phyloP scores from a whole-genome alignment of 2,329 filamentous ascomycete species.

The Fusarium verrucosum region DNA sequence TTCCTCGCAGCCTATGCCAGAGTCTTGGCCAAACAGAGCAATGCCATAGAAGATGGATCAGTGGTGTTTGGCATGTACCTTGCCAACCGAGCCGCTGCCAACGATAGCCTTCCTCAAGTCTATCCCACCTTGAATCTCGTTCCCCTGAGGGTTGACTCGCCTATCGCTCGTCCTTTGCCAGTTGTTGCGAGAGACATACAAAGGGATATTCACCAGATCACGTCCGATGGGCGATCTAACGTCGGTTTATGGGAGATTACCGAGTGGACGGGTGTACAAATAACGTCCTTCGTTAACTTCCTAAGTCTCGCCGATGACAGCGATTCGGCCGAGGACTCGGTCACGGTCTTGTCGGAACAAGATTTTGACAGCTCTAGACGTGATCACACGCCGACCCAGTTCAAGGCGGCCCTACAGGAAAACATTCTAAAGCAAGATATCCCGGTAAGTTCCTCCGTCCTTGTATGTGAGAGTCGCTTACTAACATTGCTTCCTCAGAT shows the following conservation, averaged over 20 bases:
- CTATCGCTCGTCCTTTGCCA: constrained; percentile 50
- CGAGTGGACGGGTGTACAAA: constrained; percentile 75
- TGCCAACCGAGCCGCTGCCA: constrained; percentile 72
- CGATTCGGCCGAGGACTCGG: not conserved
- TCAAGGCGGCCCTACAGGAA: constrained; percentile 26
- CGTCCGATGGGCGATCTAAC: constrained; percentile 58
- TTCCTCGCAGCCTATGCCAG: constrained; percentile 78
- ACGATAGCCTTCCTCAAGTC: constrained; percentile 57
- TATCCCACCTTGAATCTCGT: constrained; percentile 84
- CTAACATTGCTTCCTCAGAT: constrained; percentile 43
- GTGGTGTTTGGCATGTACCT: constrained; percentile 82
- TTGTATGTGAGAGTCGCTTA: too few relatives aligned
- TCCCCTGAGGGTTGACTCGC: constrained; percentile 67
- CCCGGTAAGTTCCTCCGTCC: constrained; percentile 40
- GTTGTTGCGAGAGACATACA: constrained; percentile 71
- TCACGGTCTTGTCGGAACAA: constrained; percentile 11
- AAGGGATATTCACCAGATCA: constrained; percentile 71
- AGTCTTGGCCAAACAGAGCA: constrained; percentile 45
- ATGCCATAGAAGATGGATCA: constrained; percentile 41
- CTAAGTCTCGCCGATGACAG: constrained; percentile 60
- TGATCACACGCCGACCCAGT: not conserved
- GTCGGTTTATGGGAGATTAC: constrained; percentile 76
- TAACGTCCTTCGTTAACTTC: constrained; percentile 86
- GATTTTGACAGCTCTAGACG: not conserved
- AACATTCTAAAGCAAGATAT: constrained; percentile 42